phyloP scores from a whole-genome alignment of 345 rosid genomes.

The Arabidopsis suecica region DNA sequence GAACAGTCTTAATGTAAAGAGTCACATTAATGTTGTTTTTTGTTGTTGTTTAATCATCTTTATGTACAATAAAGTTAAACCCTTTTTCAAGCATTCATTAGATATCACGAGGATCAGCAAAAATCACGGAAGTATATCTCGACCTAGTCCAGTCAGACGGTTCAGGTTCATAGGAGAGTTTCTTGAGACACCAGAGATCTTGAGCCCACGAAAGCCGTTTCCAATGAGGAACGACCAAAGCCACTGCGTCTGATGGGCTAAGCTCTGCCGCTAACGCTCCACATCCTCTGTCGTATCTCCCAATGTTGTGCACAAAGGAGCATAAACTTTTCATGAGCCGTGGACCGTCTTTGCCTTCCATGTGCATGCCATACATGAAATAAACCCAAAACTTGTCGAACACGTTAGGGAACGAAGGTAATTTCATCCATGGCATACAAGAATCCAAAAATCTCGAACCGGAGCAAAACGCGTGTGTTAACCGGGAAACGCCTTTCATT shows the following conservation, averaged over 20 bases:
- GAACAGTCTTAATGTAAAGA: background rate
- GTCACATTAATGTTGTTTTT: background rate
- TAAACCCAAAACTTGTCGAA: slow-evolving; percentile 68
- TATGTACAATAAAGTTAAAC: slow-evolving; percentile 20
- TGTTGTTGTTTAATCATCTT: slow-evolving; percentile 1
- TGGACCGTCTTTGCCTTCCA: slow-evolving; percentile 63
- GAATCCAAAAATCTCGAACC: slow-evolving; percentile 67
- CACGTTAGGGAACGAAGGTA: slow-evolving; percentile 76
- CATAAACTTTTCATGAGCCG: slow-evolving; percentile 65
- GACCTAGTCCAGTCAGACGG: slow-evolving; percentile 54
- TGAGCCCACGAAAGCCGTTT: slow-evolving; percentile 68
- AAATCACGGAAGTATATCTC: slow-evolving; percentile 47
- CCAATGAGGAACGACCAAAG: slow-evolving; percentile 69
- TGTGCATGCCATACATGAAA: slow-evolving; percentile 64
- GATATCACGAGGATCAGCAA: slow-evolving; percentile 81
- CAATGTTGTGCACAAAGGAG: slow-evolving; percentile 67
- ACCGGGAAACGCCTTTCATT: slow-evolving; percentile 60
- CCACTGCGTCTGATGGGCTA: slow-evolving; percentile 59
- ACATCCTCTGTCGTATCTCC: slow-evolving; percentile 63
- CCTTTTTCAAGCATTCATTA: slow-evolving; percentile 13
- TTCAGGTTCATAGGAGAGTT: slow-evolving; percentile 36
- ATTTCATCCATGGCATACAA: slow-evolving; percentile 69
- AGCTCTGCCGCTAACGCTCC: slow-evolving; percentile 72
- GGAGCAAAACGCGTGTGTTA: slow-evolving; percentile 55
- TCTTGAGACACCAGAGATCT: slow-evolving; percentile 79